Evolutionary conservation across 225 moss, liverwort and hornwort genomes (phyloP), one percentile per base, ranked within the genome.

Genomic region (Takakia lepidozioides): DNA sequence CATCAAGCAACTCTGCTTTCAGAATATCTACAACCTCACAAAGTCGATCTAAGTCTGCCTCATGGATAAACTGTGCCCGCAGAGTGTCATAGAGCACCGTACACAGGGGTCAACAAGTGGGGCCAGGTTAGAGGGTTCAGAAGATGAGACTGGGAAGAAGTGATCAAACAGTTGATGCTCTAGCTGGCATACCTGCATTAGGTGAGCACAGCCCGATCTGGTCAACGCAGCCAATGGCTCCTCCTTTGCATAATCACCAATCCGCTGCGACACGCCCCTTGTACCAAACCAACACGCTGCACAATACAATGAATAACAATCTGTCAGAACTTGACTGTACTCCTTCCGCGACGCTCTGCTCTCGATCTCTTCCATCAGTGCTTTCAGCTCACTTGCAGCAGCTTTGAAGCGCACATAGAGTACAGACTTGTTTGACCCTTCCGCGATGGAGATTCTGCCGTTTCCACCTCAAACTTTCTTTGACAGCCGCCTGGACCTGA

Each of bases 331-430:
- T n/a, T n/a, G n/a, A n/a, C n/a, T n/a, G n/a, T n/a, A n/a, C n/a
- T n/a, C n/a, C n/a, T n/a, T n/a, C n/a, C n/a, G n/a, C n/a, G n/a
- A n/a, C n/a, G n/a, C n/a, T n/a, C n/a, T n/a, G n/a, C n/a, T n/a
- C n/a, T n/a, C n/a, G n/a, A n/a, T n/a, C n/a, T n/a, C 93, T 67
- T 95, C 89, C 93, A 95, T 86, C 25, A 95, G 48, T 36, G 76
- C 70, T 80, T 95, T 95, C 48, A 95, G 54, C 67, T 98, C 95
- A 74, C 84, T 78, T 19, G 95, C 87, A 57, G 95, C 95, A 54
- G 95, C 95, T 70, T 98, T 91, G 35, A 98, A 98, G 54, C 87
- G 72, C 40, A 98, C 95, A 55, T 87, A 98, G 17, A 98, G 63
- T 13, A 98, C 90, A 28, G 95, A 82, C 22, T 90, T 90, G 57